Percentiles rank a stretch among this genome's conserved stretches.
These are phyloP conservation scores for Nigrospora osmanthi DNA, from an alignment of 2,329 filamentous ascomycete species.

Conservation along the genomic window DNA sequence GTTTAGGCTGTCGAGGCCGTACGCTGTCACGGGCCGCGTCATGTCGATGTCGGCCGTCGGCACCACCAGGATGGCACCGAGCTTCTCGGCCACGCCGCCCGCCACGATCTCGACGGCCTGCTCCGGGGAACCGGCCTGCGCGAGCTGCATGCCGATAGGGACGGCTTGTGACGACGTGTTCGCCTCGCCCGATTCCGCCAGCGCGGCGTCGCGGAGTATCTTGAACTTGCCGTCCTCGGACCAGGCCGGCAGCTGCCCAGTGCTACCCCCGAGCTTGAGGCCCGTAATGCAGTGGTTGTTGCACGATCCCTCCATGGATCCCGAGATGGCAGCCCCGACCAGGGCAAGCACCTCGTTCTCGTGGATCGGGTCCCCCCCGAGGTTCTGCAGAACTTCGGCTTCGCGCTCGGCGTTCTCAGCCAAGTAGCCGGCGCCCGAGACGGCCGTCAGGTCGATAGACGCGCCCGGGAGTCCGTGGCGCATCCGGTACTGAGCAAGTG, in stretches of 20 bases:
- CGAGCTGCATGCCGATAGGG: conserved; percentile 23
- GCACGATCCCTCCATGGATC: conserved; percentile 31
- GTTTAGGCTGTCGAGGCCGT: neutral
- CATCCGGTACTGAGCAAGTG: conserved; percentile 30
- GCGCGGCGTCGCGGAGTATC: conserved; percentile 29
- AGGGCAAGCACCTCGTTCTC: conserved; percentile 15
- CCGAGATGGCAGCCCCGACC: conserved; percentile 13
- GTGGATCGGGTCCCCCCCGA: conserved; percentile 7
- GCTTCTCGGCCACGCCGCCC: conserved; percentile 18
- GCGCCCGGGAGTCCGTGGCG: conserved; percentile 32
- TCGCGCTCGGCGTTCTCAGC: conserved; percentile 31
- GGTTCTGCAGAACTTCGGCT: conserved; percentile 13
- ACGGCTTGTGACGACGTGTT: conserved; percentile 34
- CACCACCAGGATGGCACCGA: conserved; percentile 14
- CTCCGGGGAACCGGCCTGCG: conserved; percentile 5
- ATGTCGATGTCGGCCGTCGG: conserved; percentile 11
- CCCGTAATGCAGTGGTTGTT: conserved; percentile 25
- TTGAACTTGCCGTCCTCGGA: conserved; percentile 46
- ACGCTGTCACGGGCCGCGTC: conserved; percentile 9
- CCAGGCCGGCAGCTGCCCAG: conserved; percentile 41
- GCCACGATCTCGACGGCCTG: conserved; percentile 9
- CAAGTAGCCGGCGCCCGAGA: conserved; percentile 41
- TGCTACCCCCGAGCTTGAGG: conserved; percentile 32
- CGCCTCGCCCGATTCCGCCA: conserved; percentile 25
- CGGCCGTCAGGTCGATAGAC: conserved; percentile 43